These are phyloP conservation scores for Colletotrichum filicis DNA, from an alignment of 2,329 filamentous ascomycete genomes.

Conservation along the genomic window DNA sequence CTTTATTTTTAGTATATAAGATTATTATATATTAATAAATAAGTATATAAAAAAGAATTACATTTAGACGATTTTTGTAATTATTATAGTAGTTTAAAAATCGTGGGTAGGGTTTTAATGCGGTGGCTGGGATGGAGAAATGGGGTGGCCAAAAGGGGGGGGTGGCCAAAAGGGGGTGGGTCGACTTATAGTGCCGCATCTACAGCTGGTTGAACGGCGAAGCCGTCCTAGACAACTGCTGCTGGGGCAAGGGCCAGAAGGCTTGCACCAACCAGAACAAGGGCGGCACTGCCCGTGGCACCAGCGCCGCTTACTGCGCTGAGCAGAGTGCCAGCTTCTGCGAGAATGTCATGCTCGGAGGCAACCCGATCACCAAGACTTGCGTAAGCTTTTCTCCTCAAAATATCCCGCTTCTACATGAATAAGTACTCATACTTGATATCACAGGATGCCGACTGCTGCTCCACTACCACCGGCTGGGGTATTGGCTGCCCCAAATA, in stretches of 20 bases:
- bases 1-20: too few relatives aligned
- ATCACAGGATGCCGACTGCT: neutral
- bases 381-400: neutral
- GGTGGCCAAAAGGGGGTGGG: too few relatives aligned
- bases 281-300: constrained; percentile 5
- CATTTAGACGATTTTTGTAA: too few relatives aligned
- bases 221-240: constrained; percentile 10
- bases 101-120: too few relatives aligned
- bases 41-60: too few relatives aligned
- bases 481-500: neutral
- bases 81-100: too few relatives aligned
- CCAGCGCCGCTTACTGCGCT: neutral
- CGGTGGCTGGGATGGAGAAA: too few relatives aligned
- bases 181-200: neutral
- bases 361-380: neutral
- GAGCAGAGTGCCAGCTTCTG: constrained; percentile 14
- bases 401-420: too few relatives aligned
- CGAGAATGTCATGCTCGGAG: constrained; percentile 7
- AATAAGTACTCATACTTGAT: neutral
- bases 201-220: constrained; percentile 3
- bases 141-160: too few relatives aligned
- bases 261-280: constrained; percentile 13
- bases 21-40: too few relatives aligned
- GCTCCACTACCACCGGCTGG: neutral
- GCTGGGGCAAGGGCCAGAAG: constrained; percentile 15